Conservation (phyloP, 2,329 filamentous ascomycete genomes). For the Colletotrichum lini region DNA sequence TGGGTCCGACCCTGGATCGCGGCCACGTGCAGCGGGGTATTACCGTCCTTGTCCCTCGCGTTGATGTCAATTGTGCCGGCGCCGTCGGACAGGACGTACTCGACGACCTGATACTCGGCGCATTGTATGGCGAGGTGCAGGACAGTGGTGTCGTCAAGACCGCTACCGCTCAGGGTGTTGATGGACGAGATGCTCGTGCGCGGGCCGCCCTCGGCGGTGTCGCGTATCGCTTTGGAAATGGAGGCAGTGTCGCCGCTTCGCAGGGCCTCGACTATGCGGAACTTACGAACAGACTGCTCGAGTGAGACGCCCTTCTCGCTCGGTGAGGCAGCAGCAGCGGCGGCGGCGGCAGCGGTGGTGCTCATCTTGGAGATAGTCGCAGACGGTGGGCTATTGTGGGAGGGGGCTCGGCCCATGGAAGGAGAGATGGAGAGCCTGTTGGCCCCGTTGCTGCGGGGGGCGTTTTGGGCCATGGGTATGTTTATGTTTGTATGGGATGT, state of each 20-base stretch:
- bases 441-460: constrained; percentile 58
- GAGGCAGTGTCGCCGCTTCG: constrained; percentile 91
- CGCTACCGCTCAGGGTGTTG: constrained; percentile 56
- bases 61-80: constrained; percentile 83
- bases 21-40: constrained; percentile 92
- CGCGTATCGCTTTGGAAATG: constrained; percentile 88
- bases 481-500: constrained; percentile 50
- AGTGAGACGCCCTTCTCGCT: constrained; percentile 71
- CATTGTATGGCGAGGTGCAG: constrained; percentile 96
- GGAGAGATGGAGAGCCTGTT: constrained; percentile 63
- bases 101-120: constrained; percentile 91
- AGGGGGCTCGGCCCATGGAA: constrained; percentile 59
- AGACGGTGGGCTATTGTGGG: constrained; percentile 49
- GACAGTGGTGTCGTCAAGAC: constrained; percentile 87
- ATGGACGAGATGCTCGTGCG: constrained; percentile 72
- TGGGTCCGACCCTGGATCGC: constrained; percentile 84
- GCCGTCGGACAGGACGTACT: constrained; percentile 90
- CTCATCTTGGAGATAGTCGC: constrained; percentile 40
- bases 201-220: constrained; percentile 68
- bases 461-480: constrained; percentile 55
- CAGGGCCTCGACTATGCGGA: constrained; percentile 93
- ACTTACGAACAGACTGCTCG: constrained; percentile 94
- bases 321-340: constrained; percentile 28
- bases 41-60: constrained; percentile 91
- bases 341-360: constrained; percentile 3